These are phyloP conservation scores for Fragilaria radians DNA, from an alignment of 108 stramenopile species.

Conservation along the genomic window DNA sequence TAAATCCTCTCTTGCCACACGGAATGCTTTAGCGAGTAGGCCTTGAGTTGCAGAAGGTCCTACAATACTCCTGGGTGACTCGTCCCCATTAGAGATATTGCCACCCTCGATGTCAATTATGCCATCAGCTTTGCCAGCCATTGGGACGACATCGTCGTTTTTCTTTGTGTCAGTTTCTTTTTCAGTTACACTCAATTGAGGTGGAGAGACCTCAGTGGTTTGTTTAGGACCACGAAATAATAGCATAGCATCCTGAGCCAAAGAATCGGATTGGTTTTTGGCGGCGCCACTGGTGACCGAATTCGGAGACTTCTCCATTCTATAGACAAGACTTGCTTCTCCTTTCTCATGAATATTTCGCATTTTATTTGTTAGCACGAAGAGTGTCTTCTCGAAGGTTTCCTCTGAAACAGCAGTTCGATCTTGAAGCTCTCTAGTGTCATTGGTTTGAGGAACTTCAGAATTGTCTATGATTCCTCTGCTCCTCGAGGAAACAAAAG, in stretches of 20 bases:
- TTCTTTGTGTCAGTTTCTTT: not conserved
- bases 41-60: not conserved
- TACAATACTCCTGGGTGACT: not conserved
- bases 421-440: not conserved
- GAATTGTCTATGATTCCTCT: not conserved
- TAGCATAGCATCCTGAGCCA: not conserved
- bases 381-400: not conserved
- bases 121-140: not conserved
- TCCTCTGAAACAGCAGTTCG: not conserved
- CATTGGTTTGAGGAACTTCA: not conserved
- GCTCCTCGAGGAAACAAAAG: not conserved
- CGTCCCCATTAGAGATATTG: not conserved
- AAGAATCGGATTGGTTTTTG: not conserved
- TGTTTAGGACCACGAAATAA: not conserved
- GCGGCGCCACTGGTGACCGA: not conserved
- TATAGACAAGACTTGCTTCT: not conserved
- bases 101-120: not conserved
- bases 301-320: not conserved
- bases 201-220: not conserved
- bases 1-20: conserved; percentile 12
- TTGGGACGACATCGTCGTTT: not conserved
- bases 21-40: not conserved
- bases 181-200: not conserved
- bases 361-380: not conserved
- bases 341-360: not conserved